Evolutionary conservation across 2,329 filamentous ascomycete species (phyloP).

Genomic region (Colletotrichum sp.): DNA sequence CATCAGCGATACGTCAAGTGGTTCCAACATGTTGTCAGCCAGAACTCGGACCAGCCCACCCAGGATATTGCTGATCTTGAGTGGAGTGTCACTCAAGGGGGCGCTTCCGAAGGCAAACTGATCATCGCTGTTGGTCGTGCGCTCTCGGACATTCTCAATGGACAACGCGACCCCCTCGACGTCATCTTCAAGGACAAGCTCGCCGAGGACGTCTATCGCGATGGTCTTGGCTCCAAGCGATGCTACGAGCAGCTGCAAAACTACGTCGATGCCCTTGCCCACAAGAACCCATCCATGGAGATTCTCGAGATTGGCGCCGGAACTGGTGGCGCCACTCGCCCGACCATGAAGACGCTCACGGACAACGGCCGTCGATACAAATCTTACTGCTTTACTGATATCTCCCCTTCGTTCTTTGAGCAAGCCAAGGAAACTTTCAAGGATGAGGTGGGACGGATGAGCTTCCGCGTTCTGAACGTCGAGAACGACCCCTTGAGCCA

Average conservation of each 20-base stretch:
- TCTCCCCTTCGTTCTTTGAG: slow-evolving; percentile 42
- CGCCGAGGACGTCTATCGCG: slow-evolving; percentile 26
- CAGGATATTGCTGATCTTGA: slow-evolving; percentile 13
- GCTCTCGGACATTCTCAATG: slow-evolving; percentile 28
- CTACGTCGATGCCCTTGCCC: slow-evolving; percentile 27
- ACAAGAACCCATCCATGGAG: slow-evolving; percentile 35
- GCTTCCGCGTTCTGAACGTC: slow-evolving; percentile 39
- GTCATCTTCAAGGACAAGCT: slow-evolving; percentile 31
- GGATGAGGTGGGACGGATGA: slow-evolving; percentile 27
- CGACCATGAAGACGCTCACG: slow-evolving; percentile 25
- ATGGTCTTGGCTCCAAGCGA: slow-evolving; percentile 24
- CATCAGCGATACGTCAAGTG: slow-evolving; percentile 20
- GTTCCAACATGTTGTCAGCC: slow-evolving; percentile 16
- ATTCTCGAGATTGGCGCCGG: slow-evolving; percentile 43
- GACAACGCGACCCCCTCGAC: slow-evolving; percentile 29
- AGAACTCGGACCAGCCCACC: background rate
- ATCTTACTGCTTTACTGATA: slow-evolving; percentile 43
- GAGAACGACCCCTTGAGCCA: slow-evolving; percentile 32
- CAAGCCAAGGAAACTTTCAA: slow-evolving; percentile 31
- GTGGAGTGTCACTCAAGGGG: background rate
- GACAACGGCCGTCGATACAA: slow-evolving; percentile 4
- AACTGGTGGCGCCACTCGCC: slow-evolving; percentile 35
- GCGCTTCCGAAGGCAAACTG: slow-evolving; percentile 23
- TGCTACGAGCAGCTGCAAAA: slow-evolving; percentile 22
- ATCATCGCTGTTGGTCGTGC: slow-evolving; percentile 25